A percentile compares a stretch with the other conserved stretches of the same genome.
phyloP scores from a whole-genome alignment of 169 alveolate species.

The Eimeria tenella region DNA sequence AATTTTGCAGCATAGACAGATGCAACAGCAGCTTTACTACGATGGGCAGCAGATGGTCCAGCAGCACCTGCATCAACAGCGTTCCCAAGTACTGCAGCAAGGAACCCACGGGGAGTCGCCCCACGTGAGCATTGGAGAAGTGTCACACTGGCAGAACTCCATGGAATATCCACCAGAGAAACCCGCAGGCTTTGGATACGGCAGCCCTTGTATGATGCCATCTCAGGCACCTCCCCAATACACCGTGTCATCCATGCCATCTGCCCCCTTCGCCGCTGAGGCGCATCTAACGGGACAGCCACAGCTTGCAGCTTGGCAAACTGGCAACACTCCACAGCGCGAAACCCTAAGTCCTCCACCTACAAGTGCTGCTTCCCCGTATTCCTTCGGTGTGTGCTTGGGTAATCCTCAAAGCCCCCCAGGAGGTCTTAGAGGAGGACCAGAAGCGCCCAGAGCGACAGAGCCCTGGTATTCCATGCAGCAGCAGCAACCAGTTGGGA shows the following conservation, averaged over 20 bases:
- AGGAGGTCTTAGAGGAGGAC: conserved; percentile 30
- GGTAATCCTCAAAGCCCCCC: conserved; percentile 49
- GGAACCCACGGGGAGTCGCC: conserved; percentile 10
- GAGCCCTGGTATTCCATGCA: conserved; percentile 53
- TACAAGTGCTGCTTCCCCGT: conserved; percentile 22
- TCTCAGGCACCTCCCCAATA: conserved; percentile 51
- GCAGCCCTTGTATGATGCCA: conserved; percentile 48
- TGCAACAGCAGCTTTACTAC: conserved; percentile 57
- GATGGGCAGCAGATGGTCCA: conserved; percentile 60
- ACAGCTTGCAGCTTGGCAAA: conserved; percentile 25
- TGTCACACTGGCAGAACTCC: conserved; percentile 21
- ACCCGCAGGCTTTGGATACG: not conserved
- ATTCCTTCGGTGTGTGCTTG: conserved; percentile 59
- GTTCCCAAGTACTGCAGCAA: conserved; percentile 36
- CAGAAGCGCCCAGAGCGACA: conserved; percentile 25
- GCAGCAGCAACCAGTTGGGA: conserved; percentile 40
- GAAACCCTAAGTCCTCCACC: conserved; percentile 29
- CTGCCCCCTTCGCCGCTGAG: conserved; percentile 20
- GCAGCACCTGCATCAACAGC: conserved; percentile 62
- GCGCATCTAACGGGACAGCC: not conserved
- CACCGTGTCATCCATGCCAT: conserved; percentile 19
- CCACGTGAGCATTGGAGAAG: conserved; percentile 13
- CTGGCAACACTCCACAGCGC: not conserved
- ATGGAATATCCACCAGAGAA: conserved; percentile 18
- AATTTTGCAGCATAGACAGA: conserved; percentile 10